Conservation (phyloP, 2,329 filamentous ascomycete species). For the Hypocreales sp. region DNA sequence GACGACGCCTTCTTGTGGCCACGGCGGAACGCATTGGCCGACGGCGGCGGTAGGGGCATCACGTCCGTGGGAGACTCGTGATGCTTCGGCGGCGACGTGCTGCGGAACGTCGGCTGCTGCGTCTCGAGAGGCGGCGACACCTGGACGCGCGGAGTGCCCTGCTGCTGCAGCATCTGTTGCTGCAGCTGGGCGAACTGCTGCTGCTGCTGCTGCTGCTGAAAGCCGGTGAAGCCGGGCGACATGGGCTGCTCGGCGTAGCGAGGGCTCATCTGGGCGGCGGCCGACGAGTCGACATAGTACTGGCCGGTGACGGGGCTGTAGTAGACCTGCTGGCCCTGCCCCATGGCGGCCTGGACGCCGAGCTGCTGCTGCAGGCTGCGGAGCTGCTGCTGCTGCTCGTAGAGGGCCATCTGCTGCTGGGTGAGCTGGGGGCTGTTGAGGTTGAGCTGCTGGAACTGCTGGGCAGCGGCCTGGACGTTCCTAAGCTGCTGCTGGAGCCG, state of each 20-base stretch:
- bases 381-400: conserved; percentile 26
- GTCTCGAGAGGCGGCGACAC: conserved; percentile 64
- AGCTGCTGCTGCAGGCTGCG: conserved; percentile 24
- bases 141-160: conserved; percentile 56
- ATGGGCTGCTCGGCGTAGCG: conserved; percentile 28
- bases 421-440: conserved; percentile 37
- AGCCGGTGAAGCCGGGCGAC: conserved; percentile 16
- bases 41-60: conserved; percentile 66
- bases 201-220: conserved; percentile 23
- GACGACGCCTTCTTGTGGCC: conserved; percentile 86
- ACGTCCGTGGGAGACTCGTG: conserved; percentile 53
- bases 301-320: conserved; percentile 81
- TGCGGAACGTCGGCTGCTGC: conserved; percentile 34
- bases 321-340: conserved; percentile 61
- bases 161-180: conserved; percentile 23
- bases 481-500: conserved; percentile 86
- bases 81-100: conserved; percentile 50
- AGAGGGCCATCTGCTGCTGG: conserved; percentile 32
- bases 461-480: conserved; percentile 66
- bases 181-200: no score
- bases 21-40: conserved; percentile 81
- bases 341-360: conserved; percentile 19
- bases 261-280: conserved; percentile 23
- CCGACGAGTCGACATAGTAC: conserved; percentile 60
- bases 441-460: conserved; percentile 67